Evolutionary conservation across 305 asterid species (phyloP).

Genomic region (Stenogyne calaminthoides): DNA sequence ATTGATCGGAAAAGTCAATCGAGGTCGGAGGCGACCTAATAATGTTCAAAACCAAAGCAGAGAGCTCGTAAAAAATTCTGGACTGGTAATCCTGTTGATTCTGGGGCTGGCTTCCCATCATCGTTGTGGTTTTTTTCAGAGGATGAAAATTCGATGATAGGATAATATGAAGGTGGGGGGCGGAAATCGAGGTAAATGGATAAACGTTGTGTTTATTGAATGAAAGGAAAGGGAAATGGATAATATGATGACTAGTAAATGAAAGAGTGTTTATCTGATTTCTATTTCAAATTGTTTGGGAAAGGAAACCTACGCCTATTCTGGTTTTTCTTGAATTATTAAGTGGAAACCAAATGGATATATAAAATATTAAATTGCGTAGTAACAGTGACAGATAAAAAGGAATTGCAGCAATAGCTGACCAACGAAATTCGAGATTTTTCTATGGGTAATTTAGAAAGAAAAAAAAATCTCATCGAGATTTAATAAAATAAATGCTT

Average conservation of each 20-base stretch:
- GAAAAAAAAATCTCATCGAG: too few species aligned
- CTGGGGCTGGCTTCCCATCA: conserved; percentile 55
- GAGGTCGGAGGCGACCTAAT: conserved; percentile 58
- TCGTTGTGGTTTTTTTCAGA: conserved; percentile 17
- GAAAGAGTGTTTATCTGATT: conserved; percentile 31
- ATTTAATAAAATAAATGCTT: too few species aligned
- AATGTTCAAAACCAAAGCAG: conserved; percentile 58
- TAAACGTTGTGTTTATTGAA: conserved; percentile 26
- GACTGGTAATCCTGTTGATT: conserved; percentile 58
- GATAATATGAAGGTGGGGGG: conserved; percentile 23
- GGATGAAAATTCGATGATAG: not conserved
- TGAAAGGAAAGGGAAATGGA: conserved; percentile 5
- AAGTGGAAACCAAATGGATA: too few species aligned
- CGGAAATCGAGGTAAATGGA: conserved; percentile 53
- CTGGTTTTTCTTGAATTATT: too few species aligned
- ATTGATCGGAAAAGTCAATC: conserved; percentile 48
- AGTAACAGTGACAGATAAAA: too few species aligned
- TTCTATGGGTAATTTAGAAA: too few species aligned
- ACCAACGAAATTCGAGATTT: too few species aligned
- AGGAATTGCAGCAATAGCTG: too few species aligned
- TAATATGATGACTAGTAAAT: not conserved
- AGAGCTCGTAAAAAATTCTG: conserved; percentile 64
- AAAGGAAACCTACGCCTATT: too few species aligned
- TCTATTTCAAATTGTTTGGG: not conserved
- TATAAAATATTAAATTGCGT: too few species aligned